phyloP scores from a whole-genome alignment of 2,329 filamentous ascomycete genomes.

The Diaporthe helianthi region DNA sequence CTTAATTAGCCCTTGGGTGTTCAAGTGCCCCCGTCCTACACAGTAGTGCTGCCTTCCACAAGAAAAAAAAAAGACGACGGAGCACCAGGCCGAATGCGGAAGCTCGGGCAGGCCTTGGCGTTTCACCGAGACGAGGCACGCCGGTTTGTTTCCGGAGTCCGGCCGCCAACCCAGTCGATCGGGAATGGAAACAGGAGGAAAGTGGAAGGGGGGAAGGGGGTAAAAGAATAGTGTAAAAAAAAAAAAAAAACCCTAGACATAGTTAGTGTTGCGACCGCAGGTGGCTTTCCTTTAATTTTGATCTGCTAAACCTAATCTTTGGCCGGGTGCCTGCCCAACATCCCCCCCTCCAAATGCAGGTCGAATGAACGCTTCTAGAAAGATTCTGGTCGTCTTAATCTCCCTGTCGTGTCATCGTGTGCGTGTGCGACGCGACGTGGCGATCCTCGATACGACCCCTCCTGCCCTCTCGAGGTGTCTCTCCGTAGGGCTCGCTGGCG shows the following conservation, averaged over 20 bases:
- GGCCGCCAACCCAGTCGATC: constrained; percentile 13
- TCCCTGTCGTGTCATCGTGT: constrained; percentile 15
- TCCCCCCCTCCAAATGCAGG: no score
- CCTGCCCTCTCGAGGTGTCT: background rate
- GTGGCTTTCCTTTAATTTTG: background rate
- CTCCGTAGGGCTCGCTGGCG: background rate
- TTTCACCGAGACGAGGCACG: constrained; percentile 19
- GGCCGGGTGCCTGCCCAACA: background rate
- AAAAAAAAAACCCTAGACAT: background rate
- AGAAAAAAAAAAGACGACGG: constrained; percentile 1
- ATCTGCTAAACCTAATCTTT: background rate
- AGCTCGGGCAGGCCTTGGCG: constrained; percentile 20
- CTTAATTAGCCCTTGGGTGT: no score
- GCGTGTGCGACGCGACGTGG: background rate
- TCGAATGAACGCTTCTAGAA: constrained; percentile 21
- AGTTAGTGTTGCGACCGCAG: background rate
- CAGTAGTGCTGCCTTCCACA: no score
- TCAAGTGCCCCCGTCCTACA: background rate
- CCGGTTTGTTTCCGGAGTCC: constrained; percentile 11
- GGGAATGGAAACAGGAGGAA: background rate
- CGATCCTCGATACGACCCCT: background rate
- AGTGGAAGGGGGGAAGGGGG: background rate
- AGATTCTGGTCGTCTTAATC: background rate
- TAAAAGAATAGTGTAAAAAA: background rate
- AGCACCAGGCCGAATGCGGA: constrained; percentile 20